Evolutionary conservation across 495 filamentous ascomycete genomes (phyloP).

Genomic region (Aspergillus cristatus): DNA sequence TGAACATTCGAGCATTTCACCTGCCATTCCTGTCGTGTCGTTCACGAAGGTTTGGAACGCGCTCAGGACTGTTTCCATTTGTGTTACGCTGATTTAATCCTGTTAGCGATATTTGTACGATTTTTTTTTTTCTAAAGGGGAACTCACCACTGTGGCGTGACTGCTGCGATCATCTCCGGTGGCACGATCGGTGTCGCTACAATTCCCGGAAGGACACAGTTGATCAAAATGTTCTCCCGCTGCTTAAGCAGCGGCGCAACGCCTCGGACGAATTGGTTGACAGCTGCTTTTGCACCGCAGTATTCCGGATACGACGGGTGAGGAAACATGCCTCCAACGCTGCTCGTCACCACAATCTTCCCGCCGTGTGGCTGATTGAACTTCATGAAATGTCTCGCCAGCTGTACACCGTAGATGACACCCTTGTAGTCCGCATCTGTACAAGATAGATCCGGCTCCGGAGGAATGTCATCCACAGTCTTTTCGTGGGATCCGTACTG

Average conservation of each 20-base stretch:
- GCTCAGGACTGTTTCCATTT: slow-evolving; percentile 15
- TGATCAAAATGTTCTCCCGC: slow-evolving; percentile 21
- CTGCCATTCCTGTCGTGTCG: slow-evolving; percentile 19
- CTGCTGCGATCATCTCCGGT: slow-evolving; percentile 17
- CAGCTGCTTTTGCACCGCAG: slow-evolving; percentile 20
- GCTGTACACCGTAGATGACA: slow-evolving; percentile 17
- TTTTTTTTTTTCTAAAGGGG: not conserved
- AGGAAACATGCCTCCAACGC: slow-evolving; percentile 18
- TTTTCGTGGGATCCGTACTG: slow-evolving; percentile 8
- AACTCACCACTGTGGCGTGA: slow-evolving; percentile 19
- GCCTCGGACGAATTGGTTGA: slow-evolving; percentile 20
- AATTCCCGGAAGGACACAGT: slow-evolving; percentile 22
- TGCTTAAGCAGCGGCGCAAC: slow-evolving; percentile 18
- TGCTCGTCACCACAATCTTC: slow-evolving; percentile 18
- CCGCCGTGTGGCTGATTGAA: slow-evolving; percentile 17
- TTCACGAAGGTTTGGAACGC: slow-evolving; percentile 18
- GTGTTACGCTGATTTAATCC: slow-evolving; percentile 12
- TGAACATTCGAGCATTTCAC: slow-evolving; percentile 20
- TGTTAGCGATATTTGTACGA: not conserved
- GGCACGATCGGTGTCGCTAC: slow-evolving; percentile 21
- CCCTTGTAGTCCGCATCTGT: slow-evolving; percentile 23
- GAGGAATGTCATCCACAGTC: slow-evolving; percentile 15
- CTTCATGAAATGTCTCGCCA: slow-evolving; percentile 26
- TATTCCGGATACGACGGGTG: slow-evolving; percentile 20
- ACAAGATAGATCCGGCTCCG: slow-evolving; percentile 14